Base-by-base conservation (phyloP, 2,329 filamentous ascomycete species). In the Malbranchea zuffiana region DNA sequence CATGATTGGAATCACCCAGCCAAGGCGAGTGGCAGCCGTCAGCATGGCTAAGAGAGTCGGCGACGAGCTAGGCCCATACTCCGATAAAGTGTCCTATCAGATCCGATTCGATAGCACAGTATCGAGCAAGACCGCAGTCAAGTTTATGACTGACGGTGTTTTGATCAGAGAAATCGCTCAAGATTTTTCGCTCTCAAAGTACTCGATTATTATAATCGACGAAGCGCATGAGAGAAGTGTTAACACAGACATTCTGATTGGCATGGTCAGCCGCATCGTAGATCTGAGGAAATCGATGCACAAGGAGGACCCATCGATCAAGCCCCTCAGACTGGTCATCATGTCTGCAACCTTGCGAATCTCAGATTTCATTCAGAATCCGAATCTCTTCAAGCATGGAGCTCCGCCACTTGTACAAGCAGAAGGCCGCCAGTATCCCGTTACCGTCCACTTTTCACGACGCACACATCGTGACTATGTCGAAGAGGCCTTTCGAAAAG, bases 121-220 rank as follows among this genome's bases (percentile, higher is more conserved):
- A 1, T 75, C 78, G 32, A 68, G 77, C 18, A 80, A 85, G 35
- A 98, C 90, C 0, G 82, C 84, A 4, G 75, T 98, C 57, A 98
- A 98, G 57, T 98, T 96, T 63, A 95, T 98, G 87, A 98, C 90
- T 0, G 90, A 98, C 59, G 90, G 90, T 71, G 86, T 98, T 18
- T 67, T 98, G 42, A 71, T 98, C 6, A 79, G 90, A 39, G 90
- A 98, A 59, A 80, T 95, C 37, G 79, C 83, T 1, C 79, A 90
- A 46, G 90, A 98, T 54, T 85, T 96, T 52, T 72, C 84, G 0
- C 63, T 98, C 29, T 75, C 72, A 33, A 92, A 92, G 50, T 98
- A 98, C 59, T 95, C 88, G 0, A 82, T 82, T 10, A 82, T 98
- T 35, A 75, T 98, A 32, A 88, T 98, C 43, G 90, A 98, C 51